Evolutionary conservation across 2,329 filamentous ascomycete species (phyloP).

Genomic region (Shiraia sp.): DNA sequence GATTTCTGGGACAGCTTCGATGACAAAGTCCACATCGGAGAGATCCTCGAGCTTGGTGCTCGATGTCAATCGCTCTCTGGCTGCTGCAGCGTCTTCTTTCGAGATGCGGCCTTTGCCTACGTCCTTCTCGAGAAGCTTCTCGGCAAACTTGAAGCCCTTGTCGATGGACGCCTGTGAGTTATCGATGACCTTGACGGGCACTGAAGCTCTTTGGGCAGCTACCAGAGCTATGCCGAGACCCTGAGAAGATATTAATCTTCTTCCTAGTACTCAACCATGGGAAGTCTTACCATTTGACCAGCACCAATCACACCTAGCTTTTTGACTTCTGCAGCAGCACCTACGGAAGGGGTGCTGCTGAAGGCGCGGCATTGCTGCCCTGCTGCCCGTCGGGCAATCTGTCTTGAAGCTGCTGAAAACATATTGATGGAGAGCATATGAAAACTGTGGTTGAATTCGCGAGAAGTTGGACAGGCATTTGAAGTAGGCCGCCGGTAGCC

Average conservation of each 20-base stretch:
- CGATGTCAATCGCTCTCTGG: constrained; percentile 69
- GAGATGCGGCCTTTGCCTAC: constrained; percentile 85
- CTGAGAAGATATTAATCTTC: constrained; percentile 52
- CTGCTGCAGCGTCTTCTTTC: constrained; percentile 75
- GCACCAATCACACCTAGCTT: constrained; percentile 89
- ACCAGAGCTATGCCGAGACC: constrained; percentile 95
- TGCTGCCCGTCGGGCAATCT: constrained; percentile 22
- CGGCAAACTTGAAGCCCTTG: constrained; percentile 88
- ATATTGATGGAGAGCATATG: constrained; percentile 20
- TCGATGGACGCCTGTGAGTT: constrained; percentile 81
- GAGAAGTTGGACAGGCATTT: not conserved
- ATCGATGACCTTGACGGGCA: constrained; percentile 87
- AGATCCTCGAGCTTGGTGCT: constrained; percentile 77
- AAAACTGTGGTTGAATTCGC: not conserved
- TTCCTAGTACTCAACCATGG: not conserved
- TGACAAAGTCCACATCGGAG: constrained; percentile 88
- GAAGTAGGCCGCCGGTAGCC: too few relatives aligned
- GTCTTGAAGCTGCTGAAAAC: constrained; percentile 38
- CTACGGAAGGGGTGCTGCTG: constrained; percentile 65
- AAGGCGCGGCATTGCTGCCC: constrained; percentile 57
- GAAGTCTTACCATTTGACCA: constrained; percentile 81
- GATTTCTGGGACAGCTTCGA: constrained; percentile 96
- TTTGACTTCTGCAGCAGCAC: constrained; percentile 74
- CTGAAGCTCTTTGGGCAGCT: constrained; percentile 78
- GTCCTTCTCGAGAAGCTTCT: constrained; percentile 92